Conservation (phyloP, 148 eudicot species). For the Rhododendron ovatum region DNA sequence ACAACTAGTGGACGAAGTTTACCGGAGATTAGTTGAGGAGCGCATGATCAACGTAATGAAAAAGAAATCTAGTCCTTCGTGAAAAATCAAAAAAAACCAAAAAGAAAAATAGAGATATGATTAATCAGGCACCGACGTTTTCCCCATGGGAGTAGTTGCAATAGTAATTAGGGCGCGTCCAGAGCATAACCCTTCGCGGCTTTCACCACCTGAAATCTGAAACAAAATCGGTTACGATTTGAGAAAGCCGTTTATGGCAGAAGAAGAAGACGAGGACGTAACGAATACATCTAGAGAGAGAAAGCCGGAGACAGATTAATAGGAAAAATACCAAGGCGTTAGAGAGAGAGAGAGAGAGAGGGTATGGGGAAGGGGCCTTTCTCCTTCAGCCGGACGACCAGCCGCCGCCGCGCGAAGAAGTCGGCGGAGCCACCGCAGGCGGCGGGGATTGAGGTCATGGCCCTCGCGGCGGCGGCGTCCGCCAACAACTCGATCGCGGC, state of each 20-base stretch:
- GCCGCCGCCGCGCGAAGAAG: constrained; percentile 3
- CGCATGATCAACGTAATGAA: no score
- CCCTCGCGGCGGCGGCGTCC: neutral
- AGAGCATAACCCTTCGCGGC: neutral
- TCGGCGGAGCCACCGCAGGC: constrained; percentile 3
- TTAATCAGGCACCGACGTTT: neutral
- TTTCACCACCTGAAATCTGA: neutral
- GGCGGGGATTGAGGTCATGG: neutral
- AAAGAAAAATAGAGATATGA: no score
- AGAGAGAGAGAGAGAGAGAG: neutral
- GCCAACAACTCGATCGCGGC: neutral
- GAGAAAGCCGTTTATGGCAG: neutral
- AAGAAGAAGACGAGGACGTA: neutral
- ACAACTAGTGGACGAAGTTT: no score
- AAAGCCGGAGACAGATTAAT: neutral
- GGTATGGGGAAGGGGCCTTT: constrained; percentile 7
- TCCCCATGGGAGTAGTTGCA: neutral
- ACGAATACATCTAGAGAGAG: neutral
- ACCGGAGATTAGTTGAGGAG: no score
- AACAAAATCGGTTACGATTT: neutral
- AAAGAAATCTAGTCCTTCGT: no score
- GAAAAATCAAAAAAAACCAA: no score
- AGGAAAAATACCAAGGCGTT: neutral
- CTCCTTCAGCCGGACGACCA: constrained; percentile 2
- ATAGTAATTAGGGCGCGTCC: neutral